Evolutionary conservation across 768 basidiomycete genomes (phyloP).

Genomic region (Pleurotus ostreatus): DNA sequence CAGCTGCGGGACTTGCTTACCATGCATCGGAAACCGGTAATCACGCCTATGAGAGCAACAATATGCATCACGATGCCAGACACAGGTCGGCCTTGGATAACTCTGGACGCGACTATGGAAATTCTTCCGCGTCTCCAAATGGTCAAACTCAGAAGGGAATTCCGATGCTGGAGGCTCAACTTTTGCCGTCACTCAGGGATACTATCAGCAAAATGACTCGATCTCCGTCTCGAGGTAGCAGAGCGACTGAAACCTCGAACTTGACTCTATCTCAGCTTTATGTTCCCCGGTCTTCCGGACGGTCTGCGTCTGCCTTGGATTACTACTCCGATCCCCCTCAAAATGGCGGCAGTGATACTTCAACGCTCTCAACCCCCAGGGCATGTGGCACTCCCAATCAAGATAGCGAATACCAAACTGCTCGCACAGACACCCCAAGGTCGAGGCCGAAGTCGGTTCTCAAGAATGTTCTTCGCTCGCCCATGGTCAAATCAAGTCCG

Average conservation of each 20-base stretch:
- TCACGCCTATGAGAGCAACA: slow-evolving; percentile 9
- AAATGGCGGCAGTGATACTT: no score
- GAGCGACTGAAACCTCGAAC: slow-evolving; percentile 1
- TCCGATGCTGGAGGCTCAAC: slow-evolving; percentile 57
- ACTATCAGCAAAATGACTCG: slow-evolving; percentile 75
- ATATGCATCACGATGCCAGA: not conserved
- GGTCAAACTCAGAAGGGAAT: slow-evolving; percentile 46
- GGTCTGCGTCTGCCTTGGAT: not conserved
- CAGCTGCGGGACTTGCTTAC: slow-evolving; percentile 36
- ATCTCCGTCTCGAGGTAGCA: slow-evolving; percentile 31
- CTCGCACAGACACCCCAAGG: not conserved
- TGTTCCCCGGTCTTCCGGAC: slow-evolving; percentile 10
- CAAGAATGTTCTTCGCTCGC: slow-evolving; percentile 35
- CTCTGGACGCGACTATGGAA: not conserved
- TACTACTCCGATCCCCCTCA: not conserved
- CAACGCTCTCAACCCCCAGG: no score
- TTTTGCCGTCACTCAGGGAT: slow-evolving; percentile 67
- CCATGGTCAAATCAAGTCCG: slow-evolving; percentile 24
- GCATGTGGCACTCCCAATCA: no score
- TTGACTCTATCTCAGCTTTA: slow-evolving; percentile 7
- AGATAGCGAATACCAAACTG: no score
- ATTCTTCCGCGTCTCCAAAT: slow-evolving; percentile 8
- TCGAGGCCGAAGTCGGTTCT: slow-evolving; percentile 31
- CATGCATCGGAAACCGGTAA: slow-evolving; percentile 13
- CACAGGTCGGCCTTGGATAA: not conserved